Base-by-base conservation (phyloP, 805 yeast genomes). In the Saccharomycopsis javanensis region DNA sequence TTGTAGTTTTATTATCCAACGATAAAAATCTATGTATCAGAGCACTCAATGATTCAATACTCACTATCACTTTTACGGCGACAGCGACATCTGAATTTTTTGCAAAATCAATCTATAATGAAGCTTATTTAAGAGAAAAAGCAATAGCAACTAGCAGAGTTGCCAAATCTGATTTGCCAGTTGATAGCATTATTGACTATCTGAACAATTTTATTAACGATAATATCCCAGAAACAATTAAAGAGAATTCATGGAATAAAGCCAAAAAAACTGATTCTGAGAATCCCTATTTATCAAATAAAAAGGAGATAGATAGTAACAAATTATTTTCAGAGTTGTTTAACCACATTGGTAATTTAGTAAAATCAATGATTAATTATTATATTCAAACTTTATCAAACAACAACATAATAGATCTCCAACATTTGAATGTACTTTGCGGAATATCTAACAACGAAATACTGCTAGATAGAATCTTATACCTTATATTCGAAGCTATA, bases 21-120 rank as follows among this genome's bases (percentile, higher is more conserved):
- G 97, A 91, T 67, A 85, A 82, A 63, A 91, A 90, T 66, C 73
- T 91, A 7, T 88, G 97, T 67, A 68, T 80, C 61, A 86, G 86
- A 67, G 95, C 96, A 0, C 69, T 89, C 50, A 69, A 84, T 2
- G 83, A 88, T 64, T 82, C 75, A 2, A 66, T 86, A 0, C 68
- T 82, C 50, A 88, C 96, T 0, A 83, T 89, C 0, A 77, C 81
- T 15, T 79, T 65, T 59, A 65, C 76, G n/a, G 60, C 66, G 8
- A 70, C 65, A 8, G 77, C 81, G 81, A 71, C 70, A 8, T 77
- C 79, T 0, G 62, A 66, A 13, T 55, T 74, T 28, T 78, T 81
- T 16, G 77, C 77, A 0, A 64, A 69, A 20, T 73, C 68, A 15
- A 69, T 79, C 0, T 64, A 69, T 15, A 56, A 62, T 23, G 82